Base-by-base conservation (phyloP, 768 basidiomycete species). In the Collybia sordida region DNA sequence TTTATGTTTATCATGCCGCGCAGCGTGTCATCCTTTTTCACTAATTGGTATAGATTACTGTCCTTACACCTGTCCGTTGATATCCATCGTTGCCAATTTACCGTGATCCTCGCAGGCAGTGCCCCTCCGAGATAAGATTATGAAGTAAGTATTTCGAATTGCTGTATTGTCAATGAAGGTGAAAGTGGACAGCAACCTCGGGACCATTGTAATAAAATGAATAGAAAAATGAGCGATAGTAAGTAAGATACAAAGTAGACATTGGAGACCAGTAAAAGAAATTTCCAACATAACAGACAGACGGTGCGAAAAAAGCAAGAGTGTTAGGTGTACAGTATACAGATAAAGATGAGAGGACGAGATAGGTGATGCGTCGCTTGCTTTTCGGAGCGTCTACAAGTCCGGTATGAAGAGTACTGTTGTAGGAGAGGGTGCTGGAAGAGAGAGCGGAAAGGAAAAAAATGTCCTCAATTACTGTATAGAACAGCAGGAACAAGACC, bases 401-500 rank as follows among this genome's bases (percentile, higher is more conserved):
- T 58, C 57, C 50, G 54, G 42, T 34, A 44, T 53, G 55, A 19
- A 14, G 27, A 24, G 39, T 36, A 19, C 36, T 49, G 36, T 22
- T 22, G 11, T 18, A 23, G 36, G 27, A 31, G 21, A 25, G 34
- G 40, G 27, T 18, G 43, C 12, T 21, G 36, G 34, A 47, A 35
- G 5, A 36, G 43, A 19, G 23, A 23, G 22, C 27, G 35, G 43
- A 28, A 41, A 27, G 38, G n/a, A 47, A 40, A 27, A 37, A 14
- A 42, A 18, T 27, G 21, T 35, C 31, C 31, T 31, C 18, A 50
- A 50, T 68, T 60, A 87, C 72, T 86, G 85, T 56, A 88, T 69
- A 22, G 73, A 75, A 71, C 85, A 88, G 52, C 83, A 85, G 54
- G 74, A 50, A 59, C 61, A 56, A 56, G 72, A 78, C 45, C 71